Base-by-base conservation (phyloP, 257 asterid species). In the Nicotiana sylvestris region DNA sequence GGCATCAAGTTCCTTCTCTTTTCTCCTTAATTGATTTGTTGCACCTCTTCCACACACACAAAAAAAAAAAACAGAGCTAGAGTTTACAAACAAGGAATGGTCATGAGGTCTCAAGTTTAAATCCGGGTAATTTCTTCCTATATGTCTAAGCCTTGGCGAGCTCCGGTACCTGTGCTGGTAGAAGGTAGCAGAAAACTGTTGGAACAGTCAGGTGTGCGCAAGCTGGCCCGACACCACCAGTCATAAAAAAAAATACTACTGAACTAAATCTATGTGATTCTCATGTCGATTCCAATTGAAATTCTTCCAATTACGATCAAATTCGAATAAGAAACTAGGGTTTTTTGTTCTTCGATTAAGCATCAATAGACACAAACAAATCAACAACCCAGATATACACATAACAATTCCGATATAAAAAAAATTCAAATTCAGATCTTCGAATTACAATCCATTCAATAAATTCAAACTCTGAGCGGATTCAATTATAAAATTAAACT, bases 1-100 rank as follows among this genome's bases (percentile, higher is more conserved):
- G 32, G 56, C n/a, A 70, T 70, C 78, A 70, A 70, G 43, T 43
- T 70, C 13, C 78, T 70, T 70, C 78, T 5, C 78, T 70, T 39
- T 70, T 43, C 58, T 10, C 18, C 77, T 69, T 69, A 69, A 21
- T 21, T 21, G 21, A 21, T 21, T 21, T 21, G 21, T 21, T 21
- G 21, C 57, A 39, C 10, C 27, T 69, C 33, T 10, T 37, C 56
- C 29, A n/a, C 0, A 29, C 12, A 70, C 11, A 43, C 0, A 51
- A 10, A 11, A 17, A 69, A 17, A 69, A 4, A 4, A 6, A 10
- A 39, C 1, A 1, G 39, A 12, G 21, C 79, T 72, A 25, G 79
- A 60, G 61, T 46, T 35, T 37, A 37, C 6, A 37, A 39, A 37
- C 43, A 37, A 39, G 9, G 46, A 39, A 6, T 39, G 46, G 7